These are phyloP conservation scores for Buddleja alternifolia DNA, from an alignment of 257 asterid species.

Conservation along the genomic window DNA sequence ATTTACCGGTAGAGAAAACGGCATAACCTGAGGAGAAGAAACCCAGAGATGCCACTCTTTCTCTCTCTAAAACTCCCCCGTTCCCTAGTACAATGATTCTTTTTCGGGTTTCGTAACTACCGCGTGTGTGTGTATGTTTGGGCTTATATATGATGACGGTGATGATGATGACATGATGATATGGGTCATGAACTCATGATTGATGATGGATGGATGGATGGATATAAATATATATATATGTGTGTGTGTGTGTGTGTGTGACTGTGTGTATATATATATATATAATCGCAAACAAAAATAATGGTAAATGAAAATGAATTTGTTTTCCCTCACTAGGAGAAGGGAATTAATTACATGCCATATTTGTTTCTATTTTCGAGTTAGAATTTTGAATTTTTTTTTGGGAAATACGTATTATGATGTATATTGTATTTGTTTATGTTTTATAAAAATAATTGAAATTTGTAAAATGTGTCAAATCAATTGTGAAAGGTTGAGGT, in stretches of 20 bases:
- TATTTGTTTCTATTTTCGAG: no score
- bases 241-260: no score
- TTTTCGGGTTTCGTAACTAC: slow-evolving; percentile 20
- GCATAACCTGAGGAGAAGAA: slow-evolving; percentile 55
- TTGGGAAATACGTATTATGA: no score
- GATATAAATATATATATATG: background rate
- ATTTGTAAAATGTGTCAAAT: no score
- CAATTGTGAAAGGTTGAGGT: no score
- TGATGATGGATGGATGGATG: slow-evolving; percentile 1
- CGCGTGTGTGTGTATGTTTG: slow-evolving; percentile 7
- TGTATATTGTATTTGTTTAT: no score
- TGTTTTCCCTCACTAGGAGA: background rate
- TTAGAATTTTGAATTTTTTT: no score
- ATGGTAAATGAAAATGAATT: background rate
- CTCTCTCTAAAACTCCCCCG: slow-evolving; percentile 36
- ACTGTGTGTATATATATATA: no score
- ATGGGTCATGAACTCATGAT: slow-evolving; percentile 28
- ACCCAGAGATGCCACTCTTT: slow-evolving; percentile 54
- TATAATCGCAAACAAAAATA: no score
- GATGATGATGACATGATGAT: slow-evolving; percentile 23
- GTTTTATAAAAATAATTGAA: no score
- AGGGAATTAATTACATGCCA: no score
- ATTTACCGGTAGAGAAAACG: slow-evolving; percentile 53
- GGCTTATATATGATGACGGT: slow-evolving; percentile 6
- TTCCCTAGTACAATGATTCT: slow-evolving; percentile 28